A percentile compares a stretch with the other conserved stretches of the same genome.
Conservation (phyloP, 75 land plant species). For the Chamaecyparis obtusa region DNA sequence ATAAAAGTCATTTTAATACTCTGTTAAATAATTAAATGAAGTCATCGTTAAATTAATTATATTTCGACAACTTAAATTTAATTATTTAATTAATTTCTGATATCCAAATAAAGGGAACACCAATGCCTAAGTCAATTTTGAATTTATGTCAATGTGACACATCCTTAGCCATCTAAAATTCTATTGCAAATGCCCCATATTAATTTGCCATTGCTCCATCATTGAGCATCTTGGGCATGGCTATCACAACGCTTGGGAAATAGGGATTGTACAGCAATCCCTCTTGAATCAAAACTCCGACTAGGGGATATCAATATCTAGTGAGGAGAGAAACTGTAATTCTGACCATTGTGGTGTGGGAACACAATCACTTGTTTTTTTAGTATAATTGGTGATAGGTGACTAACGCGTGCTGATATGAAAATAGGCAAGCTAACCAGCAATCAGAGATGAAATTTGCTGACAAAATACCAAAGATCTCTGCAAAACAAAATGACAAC, state of each 20-base stretch:
- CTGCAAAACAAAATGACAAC: too few relatives aligned
- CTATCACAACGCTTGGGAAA: constrained; percentile 95
- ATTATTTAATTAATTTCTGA: too few relatives aligned
- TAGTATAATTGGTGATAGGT: constrained; percentile 19
- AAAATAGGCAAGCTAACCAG: too few relatives aligned
- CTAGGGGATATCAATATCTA: constrained; percentile 98
- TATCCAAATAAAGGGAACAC: too few relatives aligned
- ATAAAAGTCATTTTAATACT: too few relatives aligned
- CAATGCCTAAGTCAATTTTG: background rate
- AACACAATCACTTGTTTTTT: constrained; percentile 87
- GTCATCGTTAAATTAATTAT: too few relatives aligned
- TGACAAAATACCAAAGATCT: too few relatives aligned
- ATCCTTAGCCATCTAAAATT: constrained; percentile 96
- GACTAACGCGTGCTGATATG: too few relatives aligned
- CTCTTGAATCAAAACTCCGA: constrained; percentile 79
- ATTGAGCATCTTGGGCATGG: constrained; percentile 95
- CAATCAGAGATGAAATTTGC: too few relatives aligned
- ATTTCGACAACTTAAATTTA: too few relatives aligned
- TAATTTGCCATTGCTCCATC: constrained; percentile 95
- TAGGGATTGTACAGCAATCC: constrained; percentile 93
- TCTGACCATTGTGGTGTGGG: constrained; percentile 93
- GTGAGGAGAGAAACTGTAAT: constrained; percentile 89
- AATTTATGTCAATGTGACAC: constrained; percentile 56
- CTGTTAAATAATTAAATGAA: too few relatives aligned
- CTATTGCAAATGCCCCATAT: constrained; percentile 92